Base-by-base conservation (phyloP, 352 stramenopile genomes). In the Achlya hypogyna region DNA sequence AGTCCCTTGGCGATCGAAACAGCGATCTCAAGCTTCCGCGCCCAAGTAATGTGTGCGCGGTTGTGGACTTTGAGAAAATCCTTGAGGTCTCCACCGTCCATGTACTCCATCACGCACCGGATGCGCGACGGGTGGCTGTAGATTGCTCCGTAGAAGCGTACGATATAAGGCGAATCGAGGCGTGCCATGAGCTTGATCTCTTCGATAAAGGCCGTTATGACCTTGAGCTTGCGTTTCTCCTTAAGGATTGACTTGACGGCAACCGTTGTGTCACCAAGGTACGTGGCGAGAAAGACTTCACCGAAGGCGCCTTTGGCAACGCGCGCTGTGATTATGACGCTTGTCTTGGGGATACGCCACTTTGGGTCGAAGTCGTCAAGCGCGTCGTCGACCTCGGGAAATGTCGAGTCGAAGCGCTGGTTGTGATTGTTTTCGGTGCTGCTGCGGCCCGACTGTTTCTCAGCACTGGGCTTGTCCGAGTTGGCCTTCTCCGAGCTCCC, bases 141-240 rank as follows among this genome's bases (percentile, higher is more conserved):
- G 22, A 75, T 82, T 10, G 91, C 75, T 29, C 84, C 84, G 18
- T 89, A 43, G 53, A 93, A 91, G 68, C 87, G 76, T 58, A 93
- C 82, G 64, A 93, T 90, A 70, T 93, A 89, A 0, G 82, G 81
- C 69, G 90, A 83, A 0, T 64, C 81, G 35, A 93, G 88, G 9
- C 72, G 82, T 49, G 82, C 79, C 81, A 93, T 91, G 69, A 93
- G 75, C 75, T 87, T 87, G 73, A 93, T 91, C 74, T 93, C 84
- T 8, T 79, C 79, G 29, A 72, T 79, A 52, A 93, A 93, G 63
- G 78, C 87, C 73, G 88, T 75, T 58, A 93, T 88, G 67, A 89
- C 81, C 63, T 86, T 88, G 71, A 83, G 78, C 69, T 89, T 87
- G 34, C 81, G 82, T 69, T 88, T 88, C 69, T 93, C 84, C 38